These are phyloP conservation scores for Chalciporus sp. DNA, from an alignment of 1,284 basidiomycete genomes.

Conservation along the genomic window DNA sequence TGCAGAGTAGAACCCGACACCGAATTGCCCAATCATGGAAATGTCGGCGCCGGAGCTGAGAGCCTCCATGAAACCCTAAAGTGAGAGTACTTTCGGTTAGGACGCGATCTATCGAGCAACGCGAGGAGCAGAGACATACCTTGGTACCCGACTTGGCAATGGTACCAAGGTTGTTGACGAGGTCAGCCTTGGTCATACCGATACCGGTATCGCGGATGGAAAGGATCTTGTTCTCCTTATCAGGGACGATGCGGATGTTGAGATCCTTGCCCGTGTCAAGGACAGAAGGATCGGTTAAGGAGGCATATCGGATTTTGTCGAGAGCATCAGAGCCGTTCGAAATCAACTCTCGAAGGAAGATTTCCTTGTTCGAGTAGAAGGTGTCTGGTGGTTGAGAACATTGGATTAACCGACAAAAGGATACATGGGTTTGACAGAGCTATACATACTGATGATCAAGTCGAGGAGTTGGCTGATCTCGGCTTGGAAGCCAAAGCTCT, in stretches of 20 bases:
- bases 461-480: slow-evolving; percentile 95
- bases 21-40: slow-evolving; percentile 92
- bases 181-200: slow-evolving; percentile 98
- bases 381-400: slow-evolving; percentile 60
- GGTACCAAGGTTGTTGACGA: slow-evolving; percentile 99
- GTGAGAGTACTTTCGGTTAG: slow-evolving; percentile 11
- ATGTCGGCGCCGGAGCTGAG: slow-evolving; percentile 96
- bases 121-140: slow-evolving; percentile 40
- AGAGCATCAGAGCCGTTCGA: slow-evolving; percentile 93
- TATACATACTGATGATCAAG: slow-evolving; percentile 81
- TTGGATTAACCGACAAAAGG: slow-evolving; percentile 2
- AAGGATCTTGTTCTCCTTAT: slow-evolving; percentile 95
- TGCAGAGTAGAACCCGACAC: slow-evolving; percentile 99
- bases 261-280: slow-evolving; percentile 91
- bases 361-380: slow-evolving; percentile 99
- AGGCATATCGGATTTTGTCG: slow-evolving; percentile 95
- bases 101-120: slow-evolving; percentile 3
- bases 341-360: slow-evolving; percentile 95
- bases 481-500: slow-evolving; percentile 92
- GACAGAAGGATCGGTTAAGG: slow-evolving; percentile 86
- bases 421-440: not conserved
- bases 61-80: slow-evolving; percentile 95
- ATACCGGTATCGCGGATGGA: slow-evolving; percentile 96
- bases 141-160: slow-evolving; percentile 98
- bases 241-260: slow-evolving; percentile 88